Evolutionary conservation across 2,329 filamentous ascomycete species (phyloP).

Genomic region (Mycosphaerella sp.): DNA sequence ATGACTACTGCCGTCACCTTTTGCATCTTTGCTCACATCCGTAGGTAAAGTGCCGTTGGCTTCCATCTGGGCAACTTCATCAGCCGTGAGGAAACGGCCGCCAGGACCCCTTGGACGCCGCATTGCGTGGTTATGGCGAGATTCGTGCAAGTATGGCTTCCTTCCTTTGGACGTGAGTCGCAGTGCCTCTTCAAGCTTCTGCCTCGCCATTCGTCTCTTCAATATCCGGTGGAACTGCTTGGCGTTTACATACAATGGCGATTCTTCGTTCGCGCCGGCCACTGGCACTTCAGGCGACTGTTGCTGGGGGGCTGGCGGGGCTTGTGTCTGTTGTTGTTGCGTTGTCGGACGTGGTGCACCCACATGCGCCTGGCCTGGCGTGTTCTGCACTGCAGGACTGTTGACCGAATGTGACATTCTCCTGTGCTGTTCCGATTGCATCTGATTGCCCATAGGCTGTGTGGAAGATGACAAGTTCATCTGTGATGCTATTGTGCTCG

Average conservation of each 20-base stretch:
- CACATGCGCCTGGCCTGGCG: conserved; percentile 31
- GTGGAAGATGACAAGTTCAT: conserved; percentile 47
- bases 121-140: conserved; percentile 97
- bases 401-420: conserved; percentile 69
- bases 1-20: conserved; percentile 31
- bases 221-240: conserved; percentile 98
- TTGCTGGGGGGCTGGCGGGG: conserved; percentile 48
- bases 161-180: conserved; percentile 89
- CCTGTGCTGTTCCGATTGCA: conserved; percentile 45
- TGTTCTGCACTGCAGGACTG: conserved; percentile 53
- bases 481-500: conserved; percentile 41
- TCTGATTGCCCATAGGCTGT: conserved; percentile 48
- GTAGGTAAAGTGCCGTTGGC: conserved; percentile 43
- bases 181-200: conserved; percentile 87
- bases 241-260: conserved; percentile 93
- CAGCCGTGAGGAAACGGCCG: conserved; percentile 90
- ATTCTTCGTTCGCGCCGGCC: conserved; percentile 70
- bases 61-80: conserved; percentile 89
- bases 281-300: conserved; percentile 71
- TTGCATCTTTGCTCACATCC: conserved; percentile 36
- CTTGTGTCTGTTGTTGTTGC: conserved; percentile 48
- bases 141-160: conserved; percentile 96
- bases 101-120: conserved; percentile 86
- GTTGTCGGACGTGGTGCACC: conserved; percentile 70
- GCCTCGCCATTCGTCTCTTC: conserved; percentile 85